Base-by-base conservation (phyloP, 2,329 filamentous ascomycete genomes). In the Colletotrichum truncatum region DNA sequence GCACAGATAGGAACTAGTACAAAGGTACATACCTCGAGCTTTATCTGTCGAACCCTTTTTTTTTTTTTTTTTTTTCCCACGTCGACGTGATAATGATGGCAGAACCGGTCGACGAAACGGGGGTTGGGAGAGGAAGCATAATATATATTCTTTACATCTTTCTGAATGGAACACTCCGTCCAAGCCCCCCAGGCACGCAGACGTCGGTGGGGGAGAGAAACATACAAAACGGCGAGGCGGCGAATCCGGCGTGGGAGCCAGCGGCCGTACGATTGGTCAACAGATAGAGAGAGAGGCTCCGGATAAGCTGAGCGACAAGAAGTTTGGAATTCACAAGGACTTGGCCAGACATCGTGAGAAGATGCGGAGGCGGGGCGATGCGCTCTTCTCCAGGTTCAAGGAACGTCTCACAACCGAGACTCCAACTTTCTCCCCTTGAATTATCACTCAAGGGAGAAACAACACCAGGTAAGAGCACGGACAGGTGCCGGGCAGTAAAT, bases 161-260 rank as follows among this genome's bases (percentile, higher is more conserved):
- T 12, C 25, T 26, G 23, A 8, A 18, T n/a, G n/a, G n/a, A n/a
- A n/a, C n/a, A 45, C 55, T 45, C 4, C 16, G 38, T 28, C 21
- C 54, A 28, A 49, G 39, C 18, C 23, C n/a, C n/a, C n/a, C 60
- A 43, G 60, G 55, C 38, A 61, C 49, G 56, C 26, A 46, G 26
- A n/a, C n/a, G n/a, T n/a, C n/a, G n/a, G 8, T 10, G 26, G 43
- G 49, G 39, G 18, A 43, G 26, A n/a, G 36, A 39, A 23, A 64
- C 41, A 61, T 48, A 62, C 32, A 41, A 41, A 55, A 65, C 62
- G 56, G 34, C 62, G 46, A 55, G 49, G 48, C 56, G 62, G 62
- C 49, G 56, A 62, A 62, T 48, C 36, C 62, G 34, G 61, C 61
- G 61, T n/a, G 21, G 25, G n/a, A 14, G 34, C 34, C n/a, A 18